Conservation (phyloP, 208 protist genomes). For the Acanthamoeba divionensis region DNA sequence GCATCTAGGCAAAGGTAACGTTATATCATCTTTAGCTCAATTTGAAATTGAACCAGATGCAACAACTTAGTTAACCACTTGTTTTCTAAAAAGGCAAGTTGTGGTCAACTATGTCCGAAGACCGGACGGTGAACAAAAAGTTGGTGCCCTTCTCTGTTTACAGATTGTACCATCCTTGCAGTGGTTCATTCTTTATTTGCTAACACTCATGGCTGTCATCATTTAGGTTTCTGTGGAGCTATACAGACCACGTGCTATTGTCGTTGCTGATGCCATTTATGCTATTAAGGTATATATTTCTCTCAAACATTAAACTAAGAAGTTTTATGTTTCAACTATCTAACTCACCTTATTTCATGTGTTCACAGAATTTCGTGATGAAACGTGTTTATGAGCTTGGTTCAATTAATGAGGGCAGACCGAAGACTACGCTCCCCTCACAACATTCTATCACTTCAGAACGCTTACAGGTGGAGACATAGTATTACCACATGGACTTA, state of each 20-base stretch:
- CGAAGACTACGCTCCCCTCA: neutral
- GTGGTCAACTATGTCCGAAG: conserved; percentile 3
- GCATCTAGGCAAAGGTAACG: too few species aligned
- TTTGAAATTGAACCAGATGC: too few species aligned
- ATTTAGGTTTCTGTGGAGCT: conserved; percentile 1
- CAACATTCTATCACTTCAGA: neutral
- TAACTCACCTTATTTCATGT: neutral
- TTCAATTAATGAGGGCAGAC: neutral
- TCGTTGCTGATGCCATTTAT: conserved; percentile 18
- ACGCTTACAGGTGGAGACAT: conserved; percentile 27
- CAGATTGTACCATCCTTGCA: too few species aligned
- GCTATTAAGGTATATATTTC: neutral
- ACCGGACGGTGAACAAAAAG: conserved; percentile 25
- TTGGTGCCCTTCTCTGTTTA: too few species aligned
- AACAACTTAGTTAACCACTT: too few species aligned
- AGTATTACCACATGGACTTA: neutral
- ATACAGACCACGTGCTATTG: neutral
- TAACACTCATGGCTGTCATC: too few species aligned
- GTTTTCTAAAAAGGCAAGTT: neutral
- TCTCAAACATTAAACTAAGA: neutral
- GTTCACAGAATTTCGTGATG: neutral
- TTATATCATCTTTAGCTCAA: too few species aligned
- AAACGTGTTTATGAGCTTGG: neutral
- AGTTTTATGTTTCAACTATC: neutral
- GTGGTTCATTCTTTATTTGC: too few species aligned